Percentiles rank a stretch among this genome's conserved stretches.
Conservation (phyloP, 441 rosid species). For the Bruguiera hainesii region DNA sequence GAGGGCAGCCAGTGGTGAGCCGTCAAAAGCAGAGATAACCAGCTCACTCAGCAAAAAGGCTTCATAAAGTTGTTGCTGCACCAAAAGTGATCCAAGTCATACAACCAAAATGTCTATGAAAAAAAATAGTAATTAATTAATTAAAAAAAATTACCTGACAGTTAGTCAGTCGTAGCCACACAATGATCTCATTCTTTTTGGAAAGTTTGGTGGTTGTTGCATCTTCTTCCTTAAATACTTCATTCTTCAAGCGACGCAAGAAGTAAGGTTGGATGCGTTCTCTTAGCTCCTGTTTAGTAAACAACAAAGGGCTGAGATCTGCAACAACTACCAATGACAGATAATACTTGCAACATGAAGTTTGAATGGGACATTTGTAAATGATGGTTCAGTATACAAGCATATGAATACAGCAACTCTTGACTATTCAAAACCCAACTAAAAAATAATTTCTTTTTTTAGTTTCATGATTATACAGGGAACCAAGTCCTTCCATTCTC, state of each 20-base stretch:
- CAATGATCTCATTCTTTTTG: constrained; percentile 82
- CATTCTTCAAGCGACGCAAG: constrained; percentile 85
- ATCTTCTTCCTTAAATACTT: constrained; percentile 67
- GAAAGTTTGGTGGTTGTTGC: constrained; percentile 61
- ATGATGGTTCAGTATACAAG: not conserved
- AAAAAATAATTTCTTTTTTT: not conserved
- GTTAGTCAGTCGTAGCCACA: constrained; percentile 80
- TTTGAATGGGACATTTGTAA: too few relatives aligned
- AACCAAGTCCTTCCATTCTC: not conserved
- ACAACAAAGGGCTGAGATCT: constrained; percentile 4
- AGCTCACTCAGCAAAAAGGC: constrained; percentile 87
- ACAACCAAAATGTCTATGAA: constrained; percentile 4
- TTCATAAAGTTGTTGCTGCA: constrained; percentile 80
- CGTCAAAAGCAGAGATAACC: constrained; percentile 93
- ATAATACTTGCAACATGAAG: too few relatives aligned
- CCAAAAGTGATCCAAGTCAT: constrained; percentile 11
- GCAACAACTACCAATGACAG: too few relatives aligned
- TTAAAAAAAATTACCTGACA: constrained; percentile 62
- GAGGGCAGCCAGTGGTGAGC: constrained; percentile 94
- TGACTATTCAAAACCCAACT: not conserved
- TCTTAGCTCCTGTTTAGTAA: constrained; percentile 63
- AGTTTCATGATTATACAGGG: not conserved
- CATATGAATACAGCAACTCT: not conserved
- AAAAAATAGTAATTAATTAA: constrained; percentile 6
- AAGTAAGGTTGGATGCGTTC: constrained; percentile 89